Evolutionary conservation across 306 rosid species (phyloP), one percentile per base, ranked within the genome.

Genomic region (Lotus japonicus): DNA sequence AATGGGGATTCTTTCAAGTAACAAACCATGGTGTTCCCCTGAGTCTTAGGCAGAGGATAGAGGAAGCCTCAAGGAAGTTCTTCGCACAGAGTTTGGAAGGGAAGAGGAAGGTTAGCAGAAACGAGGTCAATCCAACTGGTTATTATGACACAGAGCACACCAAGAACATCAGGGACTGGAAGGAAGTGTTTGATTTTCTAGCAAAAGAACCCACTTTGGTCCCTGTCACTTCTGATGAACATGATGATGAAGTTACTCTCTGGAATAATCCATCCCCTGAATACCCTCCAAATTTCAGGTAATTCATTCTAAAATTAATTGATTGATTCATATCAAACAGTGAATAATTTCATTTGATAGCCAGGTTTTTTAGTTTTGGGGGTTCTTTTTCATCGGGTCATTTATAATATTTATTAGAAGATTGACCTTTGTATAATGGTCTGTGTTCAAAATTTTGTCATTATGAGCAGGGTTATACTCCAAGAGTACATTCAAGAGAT

Each of bases 141-240:
- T 89, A 89, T 9, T 66, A 48, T 23, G 91, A 89, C 15, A 53
- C 49, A 0, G 96, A 89, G 28, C 76, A 73, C 23, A 87, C 96
- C 1, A 87, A 87, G 75, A 87, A 89, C 17, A 84, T 87, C 3
- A 83, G 88, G 43, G 96, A 89, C 19, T 86, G 96, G 96, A 87
- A 85, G 28, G 94, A 87, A 54, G 88, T 77, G 4, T 81, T 81
- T 65, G 94, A 85, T 79, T 83, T 80, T 39, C 1, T 5, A 0
- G 57, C 76, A 18, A 33, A 39, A 21, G 85, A 77, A 4, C 88
- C 88, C 0, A 76, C 82, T 4, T 0, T 79, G 2, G 10, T 77
- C 5, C 79, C 90, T 1, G 49, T 67, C 10, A 84, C 85, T 9
- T 36, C 33, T 15, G 75, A 77, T 6, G 73, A 70, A 14, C 60